Evolutionary conservation across 306 rosid species (phyloP).

Genomic region (Oxytropis ochrocephala): DNA sequence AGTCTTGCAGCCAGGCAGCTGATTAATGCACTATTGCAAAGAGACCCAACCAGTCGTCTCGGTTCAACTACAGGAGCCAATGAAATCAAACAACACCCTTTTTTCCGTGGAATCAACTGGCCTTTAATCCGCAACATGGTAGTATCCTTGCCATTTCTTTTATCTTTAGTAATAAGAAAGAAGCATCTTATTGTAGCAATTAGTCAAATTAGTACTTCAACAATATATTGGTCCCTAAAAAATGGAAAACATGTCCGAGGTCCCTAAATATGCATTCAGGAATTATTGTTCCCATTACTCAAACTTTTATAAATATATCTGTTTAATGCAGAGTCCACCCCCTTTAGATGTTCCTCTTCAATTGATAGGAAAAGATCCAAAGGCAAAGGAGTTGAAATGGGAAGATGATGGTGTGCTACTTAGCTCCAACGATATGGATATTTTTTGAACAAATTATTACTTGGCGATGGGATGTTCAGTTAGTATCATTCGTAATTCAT

Average conservation of each 20-base stretch:
- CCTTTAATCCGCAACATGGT: conserved; percentile 92
- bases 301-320: background rate
- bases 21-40: conserved; percentile 83
- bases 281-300: background rate
- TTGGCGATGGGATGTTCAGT: background rate
- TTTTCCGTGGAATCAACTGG: conserved; percentile 86
- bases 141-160: conserved; percentile 14
- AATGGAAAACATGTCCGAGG: background rate
- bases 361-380: conserved; percentile 44
- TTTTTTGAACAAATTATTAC: conserved; percentile 43
- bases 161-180: background rate
- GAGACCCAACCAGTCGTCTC: conserved; percentile 69
- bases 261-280: background rate
- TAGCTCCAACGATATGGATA: conserved; percentile 48
- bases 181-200: background rate
- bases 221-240: background rate
- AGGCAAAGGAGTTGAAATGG: conserved; percentile 56
- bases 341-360: conserved; percentile 59
- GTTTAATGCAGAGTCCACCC: conserved; percentile 69
- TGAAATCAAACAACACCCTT: conserved; percentile 87
- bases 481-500: background rate
- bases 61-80: conserved; percentile 70
- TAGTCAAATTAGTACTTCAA: background rate
- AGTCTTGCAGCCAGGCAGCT: conserved; percentile 84
- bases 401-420: conserved; percentile 85